These are phyloP conservation scores for Alloteropsis semialata DNA, from an alignment of 176 grass and related monocot genomes.

Conservation along the genomic window DNA sequence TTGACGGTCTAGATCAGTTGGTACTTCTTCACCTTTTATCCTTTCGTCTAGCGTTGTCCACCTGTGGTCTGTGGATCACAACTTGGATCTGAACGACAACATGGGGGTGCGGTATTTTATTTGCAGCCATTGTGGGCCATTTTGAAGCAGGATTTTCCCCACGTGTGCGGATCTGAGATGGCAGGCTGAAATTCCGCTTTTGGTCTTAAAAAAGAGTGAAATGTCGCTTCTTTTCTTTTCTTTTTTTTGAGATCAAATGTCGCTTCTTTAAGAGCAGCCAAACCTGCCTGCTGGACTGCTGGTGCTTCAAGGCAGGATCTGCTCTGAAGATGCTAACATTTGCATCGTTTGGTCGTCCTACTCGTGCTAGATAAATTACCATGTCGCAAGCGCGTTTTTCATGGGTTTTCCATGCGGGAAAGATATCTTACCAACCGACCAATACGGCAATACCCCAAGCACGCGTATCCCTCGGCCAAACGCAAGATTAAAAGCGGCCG, in stretches of 20 bases:
- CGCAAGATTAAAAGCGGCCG: neutral
- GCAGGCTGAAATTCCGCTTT: neutral
- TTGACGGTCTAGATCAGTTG: no score
- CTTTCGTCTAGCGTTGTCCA: no score
- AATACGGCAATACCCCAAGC: neutral
- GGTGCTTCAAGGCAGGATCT: neutral
- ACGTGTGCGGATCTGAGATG: neutral
- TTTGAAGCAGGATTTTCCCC: neutral
- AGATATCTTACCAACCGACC: conserved; percentile 8
- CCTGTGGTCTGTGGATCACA: no score
- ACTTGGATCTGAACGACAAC: no score
- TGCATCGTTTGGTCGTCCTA: neutral
- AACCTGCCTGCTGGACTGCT: neutral
- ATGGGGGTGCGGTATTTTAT: no score
- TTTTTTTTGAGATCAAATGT: no score
- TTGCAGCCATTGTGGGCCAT: neutral
- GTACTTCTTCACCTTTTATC: no score
- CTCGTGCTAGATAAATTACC: neutral
- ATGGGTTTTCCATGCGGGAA: neutral
- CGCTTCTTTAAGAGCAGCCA: neutral
- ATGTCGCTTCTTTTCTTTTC: neutral
- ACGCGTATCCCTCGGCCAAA: neutral
- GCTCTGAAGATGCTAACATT: neutral
- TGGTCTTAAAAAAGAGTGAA: neutral
- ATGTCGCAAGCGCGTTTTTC: neutral